A percentile compares a stretch with the other conserved stretches of the same genome.
These are phyloP conservation scores for Phytopythium delawarense DNA, from an alignment of 352 stramenopile species.

Conservation along the genomic window DNA sequence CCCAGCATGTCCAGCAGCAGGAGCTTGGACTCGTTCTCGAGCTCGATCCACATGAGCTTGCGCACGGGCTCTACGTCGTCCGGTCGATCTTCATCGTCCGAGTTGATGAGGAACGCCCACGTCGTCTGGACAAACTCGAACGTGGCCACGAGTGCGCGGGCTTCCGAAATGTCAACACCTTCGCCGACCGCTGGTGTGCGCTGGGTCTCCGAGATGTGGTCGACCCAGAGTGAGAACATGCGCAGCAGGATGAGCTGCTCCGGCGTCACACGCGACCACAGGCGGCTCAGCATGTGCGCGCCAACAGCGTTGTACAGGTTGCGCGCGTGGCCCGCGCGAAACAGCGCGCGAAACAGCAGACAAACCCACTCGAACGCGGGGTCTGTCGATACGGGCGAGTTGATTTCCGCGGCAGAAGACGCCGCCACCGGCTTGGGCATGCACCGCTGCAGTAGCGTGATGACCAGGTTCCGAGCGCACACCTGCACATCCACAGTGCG, in stretches of 20 bases:
- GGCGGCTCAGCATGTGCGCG: slow-evolving; percentile 66
- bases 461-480: slow-evolving; percentile 60
- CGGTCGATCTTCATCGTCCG: slow-evolving; percentile 44
- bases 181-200: neutral
- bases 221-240: slow-evolving; percentile 69
- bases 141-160: slow-evolving; percentile 10
- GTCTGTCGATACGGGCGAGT: slow-evolving; percentile 32
- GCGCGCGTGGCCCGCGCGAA: slow-evolving; percentile 37
- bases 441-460: slow-evolving; percentile 74
- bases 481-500: slow-evolving; percentile 21
- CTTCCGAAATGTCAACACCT: slow-evolving; percentile 2
- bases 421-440: slow-evolving; percentile 31
- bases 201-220: slow-evolving; percentile 9
- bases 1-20: slow-evolving; percentile 69
- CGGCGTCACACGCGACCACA: slow-evolving; percentile 78
- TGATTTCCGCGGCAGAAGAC: neutral
- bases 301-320: slow-evolving; percentile 71
- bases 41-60: slow-evolving; percentile 65
- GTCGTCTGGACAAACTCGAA: slow-evolving; percentile 61
- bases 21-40: slow-evolving; percentile 76
- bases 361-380: slow-evolving; percentile 80
- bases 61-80: slow-evolving; percentile 56
- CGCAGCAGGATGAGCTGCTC: slow-evolving; percentile 77
- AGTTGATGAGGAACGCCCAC: slow-evolving; percentile 42
- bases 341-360: slow-evolving; percentile 57